These are phyloP conservation scores for Mayamaea pseudoterrestris DNA, from an alignment of 108 stramenopile genomes.

Conservation along the genomic window DNA sequence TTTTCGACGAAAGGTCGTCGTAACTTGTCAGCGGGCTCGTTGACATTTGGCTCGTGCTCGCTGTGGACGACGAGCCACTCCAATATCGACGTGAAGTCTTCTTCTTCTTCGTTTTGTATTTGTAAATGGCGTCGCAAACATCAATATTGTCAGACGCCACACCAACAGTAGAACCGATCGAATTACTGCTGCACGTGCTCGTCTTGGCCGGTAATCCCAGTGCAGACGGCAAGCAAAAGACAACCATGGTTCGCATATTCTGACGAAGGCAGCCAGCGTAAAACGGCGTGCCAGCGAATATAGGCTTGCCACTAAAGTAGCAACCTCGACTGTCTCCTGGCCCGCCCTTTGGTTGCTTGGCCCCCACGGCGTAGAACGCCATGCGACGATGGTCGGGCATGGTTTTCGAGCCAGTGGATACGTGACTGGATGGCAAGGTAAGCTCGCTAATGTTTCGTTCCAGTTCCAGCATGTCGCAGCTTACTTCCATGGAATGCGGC, in stretches of 20 bases:
- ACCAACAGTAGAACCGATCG: not conserved
- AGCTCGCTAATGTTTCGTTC: conserved; percentile 60
- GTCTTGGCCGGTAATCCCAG: conserved; percentile 30
- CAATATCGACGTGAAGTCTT: no score
- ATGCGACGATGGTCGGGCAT: conserved; percentile 41
- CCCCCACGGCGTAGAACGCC: conserved; percentile 83
- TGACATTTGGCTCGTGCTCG: not conserved
- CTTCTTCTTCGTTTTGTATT: no score
- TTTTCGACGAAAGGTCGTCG: conserved; percentile 20
- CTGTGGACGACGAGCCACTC: not conserved
- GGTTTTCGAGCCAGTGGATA: conserved; percentile 12
- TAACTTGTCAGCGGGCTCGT: not conserved
- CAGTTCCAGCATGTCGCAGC: conserved; percentile 24
- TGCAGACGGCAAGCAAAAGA: conserved; percentile 74
- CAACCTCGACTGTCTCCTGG: conserved; percentile 65
- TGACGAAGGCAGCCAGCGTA: conserved; percentile 78
- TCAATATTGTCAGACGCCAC: no score
- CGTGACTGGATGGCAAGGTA: conserved; percentile 62
- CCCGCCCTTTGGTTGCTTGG: conserved; percentile 31
- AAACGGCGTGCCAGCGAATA: conserved; percentile 54
- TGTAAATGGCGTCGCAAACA: no score
- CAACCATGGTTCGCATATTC: conserved; percentile 71
- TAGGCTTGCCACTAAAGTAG: conserved; percentile 68
- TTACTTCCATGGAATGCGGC: no score
- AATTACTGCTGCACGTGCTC: not conserved